Evolutionary conservation across 2,329 filamentous ascomycete species (phyloP), one percentile per base, ranked within the genome.

Genomic region (Talaromyces sp.): DNA sequence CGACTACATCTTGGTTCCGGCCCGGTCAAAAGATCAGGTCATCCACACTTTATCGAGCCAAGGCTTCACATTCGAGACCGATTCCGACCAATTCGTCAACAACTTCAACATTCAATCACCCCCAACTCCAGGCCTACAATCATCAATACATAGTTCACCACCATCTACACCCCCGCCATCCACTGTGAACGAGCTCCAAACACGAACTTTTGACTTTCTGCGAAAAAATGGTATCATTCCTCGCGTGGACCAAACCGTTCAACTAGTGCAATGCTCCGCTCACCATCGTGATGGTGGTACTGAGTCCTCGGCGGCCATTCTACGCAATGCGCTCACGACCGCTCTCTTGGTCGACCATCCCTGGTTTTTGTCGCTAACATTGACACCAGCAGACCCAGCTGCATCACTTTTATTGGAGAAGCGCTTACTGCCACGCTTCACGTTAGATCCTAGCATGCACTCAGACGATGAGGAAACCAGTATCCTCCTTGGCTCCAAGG

Each of bases 1-100:
- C 39, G 94, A 99, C 80, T 98, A 97, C 78, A 96, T 99, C 71
- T 85, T 98, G 41, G 92, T 97, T 0, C 93, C 95, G 0, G 84
- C 84, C 62, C 90, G 89, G 73, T 88, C 90, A 72, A 88, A 90
- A 60, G 81, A 85, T 31, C 89, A 88, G 45, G 93, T 98, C 57
- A 87, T 92, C 39, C 84, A 88, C 65, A 90, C 92, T 0, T 83
- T 98, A 5, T 84, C 94, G 66, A 86, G 88, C 19, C 87, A 90
- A 56, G 93, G 93, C 1, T 97, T 97, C 73, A 88, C 90, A 71
- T 93, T 97, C 70, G 90, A 92, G 68, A 88, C 90, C 68, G 76
- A 82, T 60, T 86, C 86, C 62, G 86, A 88, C 67, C 87, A 89
- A 61, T 96, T 89, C 73, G 85, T 89, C 64, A 89, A 81, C 68